A percentile compares a stretch with the other conserved stretches of the same genome.
phyloP scores from a whole-genome alignment of 352 stramenopile species.

The Phytophthora idaei region DNA sequence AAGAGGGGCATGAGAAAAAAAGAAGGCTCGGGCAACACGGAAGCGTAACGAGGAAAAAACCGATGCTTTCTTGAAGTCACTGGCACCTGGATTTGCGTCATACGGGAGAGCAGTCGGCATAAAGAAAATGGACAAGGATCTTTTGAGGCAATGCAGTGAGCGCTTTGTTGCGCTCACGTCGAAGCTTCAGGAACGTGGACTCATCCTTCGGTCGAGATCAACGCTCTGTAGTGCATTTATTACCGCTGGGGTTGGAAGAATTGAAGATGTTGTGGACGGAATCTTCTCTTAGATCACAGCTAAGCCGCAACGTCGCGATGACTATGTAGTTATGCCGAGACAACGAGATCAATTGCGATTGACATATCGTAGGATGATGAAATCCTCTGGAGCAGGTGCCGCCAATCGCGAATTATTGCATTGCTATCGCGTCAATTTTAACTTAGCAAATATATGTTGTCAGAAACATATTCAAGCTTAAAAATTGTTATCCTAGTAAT shows the following conservation, averaged over 20 bases:
- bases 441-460: too few relatives aligned
- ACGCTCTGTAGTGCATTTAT: background rate
- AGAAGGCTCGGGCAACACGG: constrained; percentile 6
- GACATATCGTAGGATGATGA: too few relatives aligned
- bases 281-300: background rate
- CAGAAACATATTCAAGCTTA: too few relatives aligned
- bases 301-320: background rate
- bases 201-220: background rate
- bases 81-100: constrained; percentile 9
- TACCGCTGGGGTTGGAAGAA: background rate
- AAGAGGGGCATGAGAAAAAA: constrained; percentile 8
- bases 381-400: too few relatives aligned
- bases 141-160: background rate
- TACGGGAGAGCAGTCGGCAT: constrained; percentile 6
- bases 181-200: background rate
- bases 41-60: constrained; percentile 2
- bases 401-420: too few relatives aligned
- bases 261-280: background rate
- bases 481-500: too few relatives aligned
- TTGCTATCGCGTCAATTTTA: too few relatives aligned
- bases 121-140: background rate
- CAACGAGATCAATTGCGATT: too few relatives aligned
- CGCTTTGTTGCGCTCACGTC: background rate
- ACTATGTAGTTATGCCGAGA: background rate
- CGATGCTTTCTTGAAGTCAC: constrained; percentile 10